Base-by-base conservation (phyloP, 2,329 filamentous ascomycete genomes). In the Diplodia scrobiculata region DNA sequence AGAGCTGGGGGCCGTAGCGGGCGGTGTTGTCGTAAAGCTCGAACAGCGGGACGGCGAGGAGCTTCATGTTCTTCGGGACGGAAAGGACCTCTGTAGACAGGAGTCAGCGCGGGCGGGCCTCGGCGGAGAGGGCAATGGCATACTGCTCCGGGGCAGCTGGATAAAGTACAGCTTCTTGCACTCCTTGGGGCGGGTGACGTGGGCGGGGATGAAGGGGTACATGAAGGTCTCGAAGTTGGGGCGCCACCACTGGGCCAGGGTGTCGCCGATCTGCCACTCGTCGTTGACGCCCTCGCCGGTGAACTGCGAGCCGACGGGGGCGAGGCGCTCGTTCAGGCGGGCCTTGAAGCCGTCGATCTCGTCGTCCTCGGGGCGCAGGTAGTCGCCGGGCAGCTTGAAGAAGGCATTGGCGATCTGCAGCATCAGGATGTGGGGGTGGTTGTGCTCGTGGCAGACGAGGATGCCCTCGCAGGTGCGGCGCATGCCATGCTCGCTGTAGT, bases 201-300 rank as follows among this genome's bases (percentile, higher is more conserved):
- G 95, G 19, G 93, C 92, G 7, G 95, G 95, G 66, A 98, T 89
- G 79, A 97, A 99, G 0, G 95, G 95, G 77, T 99, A 99, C 92
- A 99, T 97, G 84, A 98, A 98, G 1, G 95, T 98, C 83, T 99
- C 95, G 77, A 98, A 97, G 82, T 98, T 99, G 64, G 95, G 95
- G 67, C 95, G 86, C 92, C 94, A 99, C 95, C 95, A 99, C 81
- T 97, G 93, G 64, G 95, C 94, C 66, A 99, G 84, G 58, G 93
- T 97, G 77, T 98, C 95, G 72, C 91, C 92, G 71, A 99, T 88
- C 77, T 96, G 86, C 95, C 95, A 99, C 75, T 97, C 92, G 70
- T 91, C 91, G 76, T 94, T 93, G 72, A 95, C 91, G 59, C 91
- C 91, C 78, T 96, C 91, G 68, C 92, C 91, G 29, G 91, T 84